Evolutionary conservation across 306 rosid genomes (phyloP).

Genomic region (Quercus aquifolioides): DNA sequence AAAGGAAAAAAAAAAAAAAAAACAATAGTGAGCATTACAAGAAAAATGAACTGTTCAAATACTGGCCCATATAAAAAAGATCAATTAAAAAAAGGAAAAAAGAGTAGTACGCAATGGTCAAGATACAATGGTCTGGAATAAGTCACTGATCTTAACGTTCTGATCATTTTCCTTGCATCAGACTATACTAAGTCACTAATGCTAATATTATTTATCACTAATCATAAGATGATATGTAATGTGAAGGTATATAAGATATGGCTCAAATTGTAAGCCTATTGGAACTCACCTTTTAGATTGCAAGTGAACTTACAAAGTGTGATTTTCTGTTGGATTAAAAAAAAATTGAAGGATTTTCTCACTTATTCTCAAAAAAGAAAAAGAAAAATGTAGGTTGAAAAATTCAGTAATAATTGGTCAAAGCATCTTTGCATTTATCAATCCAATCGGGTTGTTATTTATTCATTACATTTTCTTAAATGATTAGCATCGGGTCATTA

Average conservation of each 20-base stretch:
- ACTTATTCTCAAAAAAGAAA: background rate
- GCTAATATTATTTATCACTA: background rate
- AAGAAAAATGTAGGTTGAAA: background rate
- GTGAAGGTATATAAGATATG: background rate
- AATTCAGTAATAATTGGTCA: background rate
- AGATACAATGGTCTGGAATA: background rate
- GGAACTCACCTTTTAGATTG: background rate
- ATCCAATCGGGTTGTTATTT: background rate
- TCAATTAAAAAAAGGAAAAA: background rate
- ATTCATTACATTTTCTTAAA: background rate
- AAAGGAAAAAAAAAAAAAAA: background rate
- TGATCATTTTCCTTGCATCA: background rate
- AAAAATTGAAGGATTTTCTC: background rate
- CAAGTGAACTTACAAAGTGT: background rate
- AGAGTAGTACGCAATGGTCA: background rate
- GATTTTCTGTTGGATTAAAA: background rate
- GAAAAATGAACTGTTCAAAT: conserved; percentile 14
- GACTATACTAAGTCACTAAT: background rate
- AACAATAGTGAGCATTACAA: conserved; percentile 18
- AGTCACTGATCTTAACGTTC: background rate
- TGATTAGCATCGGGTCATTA: background rate
- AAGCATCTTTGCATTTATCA: background rate
- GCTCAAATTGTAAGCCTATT: background rate
- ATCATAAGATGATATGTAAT: background rate
- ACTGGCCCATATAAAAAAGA: conserved; percentile 3